Evolutionary conservation across 441 rosid species (phyloP).

Genomic region (Pelargonium myrrhifolium): DNA sequence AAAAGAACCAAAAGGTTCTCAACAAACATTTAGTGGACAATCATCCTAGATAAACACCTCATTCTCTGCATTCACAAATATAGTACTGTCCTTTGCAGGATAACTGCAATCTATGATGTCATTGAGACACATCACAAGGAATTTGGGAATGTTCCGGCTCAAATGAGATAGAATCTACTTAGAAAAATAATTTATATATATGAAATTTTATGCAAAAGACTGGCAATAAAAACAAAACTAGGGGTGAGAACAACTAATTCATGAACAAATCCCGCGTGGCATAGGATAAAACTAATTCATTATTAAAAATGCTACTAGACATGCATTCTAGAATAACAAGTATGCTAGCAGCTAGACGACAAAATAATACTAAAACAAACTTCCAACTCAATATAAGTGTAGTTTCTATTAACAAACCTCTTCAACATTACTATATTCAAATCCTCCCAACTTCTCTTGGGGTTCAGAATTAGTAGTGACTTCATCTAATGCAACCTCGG

Average conservation of each 20-base stretch:
- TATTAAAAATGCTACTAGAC: constrained; percentile 3
- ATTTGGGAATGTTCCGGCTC: not conserved
- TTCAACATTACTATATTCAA: constrained; percentile 16
- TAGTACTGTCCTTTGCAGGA: not conserved
- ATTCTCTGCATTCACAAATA: not conserved
- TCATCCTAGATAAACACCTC: not conserved
- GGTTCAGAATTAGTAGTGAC: constrained; percentile 24
- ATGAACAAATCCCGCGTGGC: constrained; percentile 22
- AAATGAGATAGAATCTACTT: not conserved
- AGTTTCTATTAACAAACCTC: constrained; percentile 26
- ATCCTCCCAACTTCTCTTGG: constrained; percentile 19
- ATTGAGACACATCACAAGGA: not conserved
- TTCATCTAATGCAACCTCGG: constrained; percentile 21
- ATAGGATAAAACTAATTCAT: constrained; percentile 16
- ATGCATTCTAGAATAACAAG: constrained; percentile 8
- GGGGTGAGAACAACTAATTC: not conserved
- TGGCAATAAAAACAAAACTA: not conserved
- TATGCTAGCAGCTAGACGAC: not conserved
- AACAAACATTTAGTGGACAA: not conserved
- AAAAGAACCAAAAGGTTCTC: not conserved
- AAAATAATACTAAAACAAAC: not conserved
- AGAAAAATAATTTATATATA: not conserved
- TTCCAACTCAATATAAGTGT: not conserved
- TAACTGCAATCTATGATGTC: not conserved
- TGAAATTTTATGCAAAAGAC: not conserved